Evolutionary conservation across 2,329 filamentous ascomycete species (phyloP).

Genomic region (Nemania serpens): DNA sequence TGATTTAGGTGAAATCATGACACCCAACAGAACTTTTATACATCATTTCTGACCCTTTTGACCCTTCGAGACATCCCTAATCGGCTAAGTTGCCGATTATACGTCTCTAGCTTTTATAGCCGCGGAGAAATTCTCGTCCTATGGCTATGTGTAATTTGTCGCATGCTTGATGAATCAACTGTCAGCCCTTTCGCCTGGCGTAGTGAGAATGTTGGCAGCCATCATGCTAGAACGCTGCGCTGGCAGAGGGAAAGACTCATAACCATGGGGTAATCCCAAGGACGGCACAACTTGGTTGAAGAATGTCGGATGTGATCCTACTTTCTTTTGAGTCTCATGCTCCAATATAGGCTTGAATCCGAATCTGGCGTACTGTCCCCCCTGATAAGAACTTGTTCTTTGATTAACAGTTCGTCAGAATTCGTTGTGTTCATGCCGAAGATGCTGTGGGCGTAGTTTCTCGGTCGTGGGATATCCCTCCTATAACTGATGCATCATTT

Average conservation of each 20-base stretch:
- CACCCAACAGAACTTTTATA: neutral
- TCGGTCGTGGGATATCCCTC: neutral
- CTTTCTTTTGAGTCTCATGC: neutral
- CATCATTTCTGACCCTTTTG: no score
- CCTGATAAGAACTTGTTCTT: neutral
- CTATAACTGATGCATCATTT: conserved; percentile 32
- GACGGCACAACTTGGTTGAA: neutral
- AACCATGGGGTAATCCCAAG: no score
- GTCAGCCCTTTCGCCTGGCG: no score
- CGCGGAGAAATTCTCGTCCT: no score
- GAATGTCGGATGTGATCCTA: neutral
- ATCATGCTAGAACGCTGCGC: no score
- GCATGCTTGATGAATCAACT: no score
- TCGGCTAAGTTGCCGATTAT: no score
- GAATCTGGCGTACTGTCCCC: neutral
- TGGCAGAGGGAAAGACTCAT: no score
- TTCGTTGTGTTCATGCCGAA: neutral
- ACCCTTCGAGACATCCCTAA: neutral
- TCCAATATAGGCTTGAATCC: neutral
- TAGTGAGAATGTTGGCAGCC: no score
- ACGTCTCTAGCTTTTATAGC: neutral
- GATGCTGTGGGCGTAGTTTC: neutral
- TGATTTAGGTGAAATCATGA: neutral
- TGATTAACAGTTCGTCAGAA: neutral
- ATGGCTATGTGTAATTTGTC: no score